phyloP scores from a whole-genome alignment of 78 protist species.

The Protostelium mycophagum region DNA sequence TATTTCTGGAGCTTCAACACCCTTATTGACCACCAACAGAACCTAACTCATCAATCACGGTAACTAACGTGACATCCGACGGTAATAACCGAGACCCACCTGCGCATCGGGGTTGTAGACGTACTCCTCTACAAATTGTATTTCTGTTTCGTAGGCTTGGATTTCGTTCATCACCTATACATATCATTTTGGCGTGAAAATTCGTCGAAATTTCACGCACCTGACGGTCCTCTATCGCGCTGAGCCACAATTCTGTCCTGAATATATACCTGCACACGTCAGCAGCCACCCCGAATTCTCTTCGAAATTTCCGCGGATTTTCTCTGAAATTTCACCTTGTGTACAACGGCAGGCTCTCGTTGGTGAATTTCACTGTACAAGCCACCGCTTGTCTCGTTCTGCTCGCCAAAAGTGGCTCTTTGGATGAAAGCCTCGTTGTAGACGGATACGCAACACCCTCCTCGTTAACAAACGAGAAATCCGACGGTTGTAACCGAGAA shows the following conservation, averaged over 20 bases:
- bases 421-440: background rate
- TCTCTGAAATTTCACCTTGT: background rate
- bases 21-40: background rate
- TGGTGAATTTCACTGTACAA: background rate
- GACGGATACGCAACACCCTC: background rate
- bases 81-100: background rate
- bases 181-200: no score
- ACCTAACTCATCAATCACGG: background rate
- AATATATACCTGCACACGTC: background rate
- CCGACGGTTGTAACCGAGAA: background rate
- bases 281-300: background rate
- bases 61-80: no score
- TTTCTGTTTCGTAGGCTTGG: background rate
- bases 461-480: background rate
- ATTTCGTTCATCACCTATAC: background rate
- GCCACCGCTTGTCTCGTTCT: background rate
- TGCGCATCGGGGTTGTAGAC: background rate
- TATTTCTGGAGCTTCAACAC: background rate
- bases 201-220: no score
- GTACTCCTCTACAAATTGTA: background rate
- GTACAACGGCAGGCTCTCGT: background rate
- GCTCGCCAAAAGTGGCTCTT: background rate
- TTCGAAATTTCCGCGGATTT: no score
- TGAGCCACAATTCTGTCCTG: background rate
- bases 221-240: background rate